A percentile compares a stretch with the other conserved stretches of the same genome.
Evolutionary conservation across 306 rosid species (phyloP).

Genomic region (Mimosa bimucronata): DNA sequence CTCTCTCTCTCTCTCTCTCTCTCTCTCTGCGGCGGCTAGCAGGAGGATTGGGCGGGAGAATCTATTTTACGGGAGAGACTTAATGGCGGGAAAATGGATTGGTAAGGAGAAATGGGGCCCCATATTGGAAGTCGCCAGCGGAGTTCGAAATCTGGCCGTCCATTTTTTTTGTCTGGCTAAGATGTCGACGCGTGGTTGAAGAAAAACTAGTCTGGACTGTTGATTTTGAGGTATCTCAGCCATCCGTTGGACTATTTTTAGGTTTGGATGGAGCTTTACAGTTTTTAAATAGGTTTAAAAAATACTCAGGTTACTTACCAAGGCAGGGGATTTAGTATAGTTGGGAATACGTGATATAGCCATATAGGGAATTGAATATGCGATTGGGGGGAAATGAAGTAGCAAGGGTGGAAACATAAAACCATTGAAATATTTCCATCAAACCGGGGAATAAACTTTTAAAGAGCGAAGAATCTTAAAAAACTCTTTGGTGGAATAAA

Average conservation of each 20-base stretch:
- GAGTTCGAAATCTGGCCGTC: background rate
- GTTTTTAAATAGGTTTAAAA: too few species aligned
- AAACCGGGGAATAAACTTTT: too few species aligned
- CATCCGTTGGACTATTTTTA: background rate
- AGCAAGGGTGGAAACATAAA: too few species aligned
- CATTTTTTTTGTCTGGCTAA: background rate
- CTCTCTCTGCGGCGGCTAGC: background rate
- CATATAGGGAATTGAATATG: too few species aligned
- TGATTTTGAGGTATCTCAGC: background rate
- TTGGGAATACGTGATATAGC: too few species aligned
- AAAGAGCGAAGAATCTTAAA: too few species aligned
- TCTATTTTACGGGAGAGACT: background rate
- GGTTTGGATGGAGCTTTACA: too few species aligned
- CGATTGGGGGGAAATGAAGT: too few species aligned
- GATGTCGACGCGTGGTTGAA: background rate
- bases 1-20: constrained; percentile 25
- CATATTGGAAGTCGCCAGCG: background rate
- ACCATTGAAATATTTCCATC: too few species aligned
- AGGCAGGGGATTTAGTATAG: too few species aligned
- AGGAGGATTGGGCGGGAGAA: constrained; percentile 49
- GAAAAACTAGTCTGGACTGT: background rate
- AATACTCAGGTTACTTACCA: too few species aligned
- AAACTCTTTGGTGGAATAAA: too few species aligned
- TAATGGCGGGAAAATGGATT: constrained; percentile 47
- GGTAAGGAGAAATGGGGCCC: background rate